Evolutionary conservation across 2,329 filamentous ascomycete genomes (phyloP).

Genomic region (Fusarium pseudonygamai): DNA sequence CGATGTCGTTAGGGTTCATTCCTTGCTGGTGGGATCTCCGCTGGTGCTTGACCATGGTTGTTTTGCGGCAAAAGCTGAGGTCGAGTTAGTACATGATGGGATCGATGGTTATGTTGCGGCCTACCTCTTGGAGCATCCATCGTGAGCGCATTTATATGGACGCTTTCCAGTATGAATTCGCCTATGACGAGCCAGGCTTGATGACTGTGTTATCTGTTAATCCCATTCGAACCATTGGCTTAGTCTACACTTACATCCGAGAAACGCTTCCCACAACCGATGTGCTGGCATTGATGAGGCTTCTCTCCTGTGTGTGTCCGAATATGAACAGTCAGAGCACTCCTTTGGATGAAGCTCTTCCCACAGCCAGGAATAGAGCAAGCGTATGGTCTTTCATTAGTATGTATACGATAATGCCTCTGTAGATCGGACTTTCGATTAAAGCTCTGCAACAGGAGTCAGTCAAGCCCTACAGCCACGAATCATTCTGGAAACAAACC

Average conservation of each 20-base stretch:
- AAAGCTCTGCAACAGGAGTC: conserved; percentile 64
- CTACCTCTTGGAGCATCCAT: conserved; percentile 70
- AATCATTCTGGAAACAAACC: conserved; percentile 52
- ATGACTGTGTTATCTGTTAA: conserved; percentile 59
- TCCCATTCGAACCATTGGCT: not conserved
- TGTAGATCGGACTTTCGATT: conserved; percentile 77
- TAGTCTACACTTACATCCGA: conserved; percentile 66
- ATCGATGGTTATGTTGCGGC: conserved; percentile 7
- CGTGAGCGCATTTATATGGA: conserved; percentile 70
- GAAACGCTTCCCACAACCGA: conserved; percentile 74
- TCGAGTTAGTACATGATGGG: conserved; percentile 27
- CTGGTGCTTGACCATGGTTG: conserved; percentile 76
- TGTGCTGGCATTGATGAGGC: conserved; percentile 73
- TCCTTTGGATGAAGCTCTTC: conserved; percentile 77
- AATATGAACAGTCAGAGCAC: conserved; percentile 75
- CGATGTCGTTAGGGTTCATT: conserved; percentile 63
- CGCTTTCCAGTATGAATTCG: conserved; percentile 74
- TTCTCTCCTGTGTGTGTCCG: conserved; percentile 78
- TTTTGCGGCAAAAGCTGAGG: conserved; percentile 74
- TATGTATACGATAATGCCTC: conserved; percentile 76
- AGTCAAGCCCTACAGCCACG: not conserved
- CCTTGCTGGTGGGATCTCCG: conserved; percentile 69
- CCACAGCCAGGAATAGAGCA: conserved; percentile 69
- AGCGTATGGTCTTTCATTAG: conserved; percentile 73
- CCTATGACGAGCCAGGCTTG: conserved; percentile 71